Base-by-base conservation (phyloP, 495 filamentous ascomycete species). In the Articulospora tetracladia region DNA sequence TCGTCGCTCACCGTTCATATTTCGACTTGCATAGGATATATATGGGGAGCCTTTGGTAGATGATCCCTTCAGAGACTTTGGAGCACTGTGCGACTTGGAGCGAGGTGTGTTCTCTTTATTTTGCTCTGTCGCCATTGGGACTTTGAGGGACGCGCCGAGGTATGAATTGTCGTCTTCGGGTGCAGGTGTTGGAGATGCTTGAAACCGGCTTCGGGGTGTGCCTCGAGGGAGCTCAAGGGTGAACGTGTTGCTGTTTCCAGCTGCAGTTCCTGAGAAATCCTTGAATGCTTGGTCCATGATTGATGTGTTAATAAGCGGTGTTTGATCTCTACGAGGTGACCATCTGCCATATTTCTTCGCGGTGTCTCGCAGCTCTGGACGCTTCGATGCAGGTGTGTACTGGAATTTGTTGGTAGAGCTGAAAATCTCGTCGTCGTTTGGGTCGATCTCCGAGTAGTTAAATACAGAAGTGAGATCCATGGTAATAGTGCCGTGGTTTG, bases 401-500 rank as follows among this genome's bases (percentile, higher is more conserved):
- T 56, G 39, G 17, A 64, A 22, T 34, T 51, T 55, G 30, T 25
- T 28, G 23, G 64, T 67, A 46, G 67, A 69, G 26, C 30, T 55
- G 17, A 59, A 23, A 17, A 56, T 61, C 41, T 65, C 64, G 48
- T 68, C 66, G 19, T 51, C 34, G 23, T 36, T 24, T 2, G 64
- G 64, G 47, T 69, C 32, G 48, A 69, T 64, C 20, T 54, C 58
- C 41, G 30, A 53, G 25, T 24, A 39, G 3, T 36, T 15, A 6
- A 30, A 36, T 11, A 17, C 28, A 6, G 25, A 22, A 41, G 63
- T 66, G 27, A 53, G 46, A 28, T 67, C 64, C 39, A 48, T 44
- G 46, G 51, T 59, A 20, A 69, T 59, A 13, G 67, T 69, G 25
- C 67, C 67, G 46, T 69, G 67, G 27, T 60, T 50, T 6, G 67